Conservation (phyloP, 2,329 filamentous ascomycete species). For the Teratosphaeriaceae sp. region DNA sequence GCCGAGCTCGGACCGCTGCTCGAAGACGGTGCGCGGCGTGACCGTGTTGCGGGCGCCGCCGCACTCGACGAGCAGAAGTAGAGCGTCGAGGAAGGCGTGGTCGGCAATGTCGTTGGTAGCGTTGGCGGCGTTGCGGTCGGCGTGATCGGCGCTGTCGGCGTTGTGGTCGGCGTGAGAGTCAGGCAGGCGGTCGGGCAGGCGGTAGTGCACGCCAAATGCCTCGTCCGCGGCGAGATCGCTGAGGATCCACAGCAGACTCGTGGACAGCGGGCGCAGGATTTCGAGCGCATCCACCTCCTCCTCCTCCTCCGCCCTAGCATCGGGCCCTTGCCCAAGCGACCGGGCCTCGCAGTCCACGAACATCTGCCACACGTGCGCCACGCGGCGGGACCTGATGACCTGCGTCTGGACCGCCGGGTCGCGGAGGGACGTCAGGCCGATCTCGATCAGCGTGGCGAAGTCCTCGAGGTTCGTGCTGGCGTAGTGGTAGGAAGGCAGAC, state of each 20-base stretch:
- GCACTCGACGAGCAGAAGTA: no score
- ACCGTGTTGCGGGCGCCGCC: no score
- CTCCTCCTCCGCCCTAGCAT: neutral
- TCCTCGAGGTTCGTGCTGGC: constrained; percentile 13
- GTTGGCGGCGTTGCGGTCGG: no score
- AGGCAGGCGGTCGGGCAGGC: no score
- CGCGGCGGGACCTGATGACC: constrained; percentile 8
- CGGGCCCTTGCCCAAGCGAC: neutral
- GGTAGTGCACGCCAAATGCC: constrained; percentile 13
- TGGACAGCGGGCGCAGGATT: constrained; percentile 18
- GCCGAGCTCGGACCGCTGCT: no score
- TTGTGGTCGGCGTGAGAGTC: no score
- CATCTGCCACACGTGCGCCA: constrained; percentile 17
- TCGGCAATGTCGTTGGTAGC: no score
- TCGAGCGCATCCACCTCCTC: constrained; percentile 11
- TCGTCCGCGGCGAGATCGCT: constrained; percentile 24
- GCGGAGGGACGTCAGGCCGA: constrained; percentile 18
- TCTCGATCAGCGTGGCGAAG: constrained; percentile 19
- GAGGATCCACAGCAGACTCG: constrained; percentile 24
- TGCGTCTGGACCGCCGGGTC: constrained; percentile 19
- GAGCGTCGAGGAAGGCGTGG: no score
- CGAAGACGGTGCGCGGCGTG: no score
- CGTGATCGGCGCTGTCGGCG: no score
- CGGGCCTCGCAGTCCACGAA: constrained; percentile 9
- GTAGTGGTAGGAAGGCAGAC: constrained; percentile 10